phyloP scores from a whole-genome alignment of 495 filamentous ascomycete species.

The Hypoxylon fuscum region DNA sequence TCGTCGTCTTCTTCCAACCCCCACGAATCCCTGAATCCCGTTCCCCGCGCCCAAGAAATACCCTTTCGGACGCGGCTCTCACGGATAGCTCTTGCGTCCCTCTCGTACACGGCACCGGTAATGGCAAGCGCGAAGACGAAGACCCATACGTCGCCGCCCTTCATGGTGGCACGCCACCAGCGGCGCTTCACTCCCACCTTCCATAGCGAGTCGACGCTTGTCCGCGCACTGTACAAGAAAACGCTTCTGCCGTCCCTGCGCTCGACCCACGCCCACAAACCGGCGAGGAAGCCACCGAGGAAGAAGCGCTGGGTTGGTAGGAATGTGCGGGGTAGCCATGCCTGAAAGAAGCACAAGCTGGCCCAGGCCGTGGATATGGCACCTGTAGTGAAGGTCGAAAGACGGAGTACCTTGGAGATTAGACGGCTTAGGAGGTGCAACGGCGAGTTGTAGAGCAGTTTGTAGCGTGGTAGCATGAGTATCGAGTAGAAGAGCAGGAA shows the following conservation, averaged over 20 bases:
- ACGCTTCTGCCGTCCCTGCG: slow-evolving; percentile 66
- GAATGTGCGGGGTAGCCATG: slow-evolving; percentile 73
- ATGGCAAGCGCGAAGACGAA: slow-evolving; percentile 80
- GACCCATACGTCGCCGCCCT: slow-evolving; percentile 82
- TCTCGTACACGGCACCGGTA: slow-evolving; percentile 81
- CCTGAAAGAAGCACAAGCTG: slow-evolving; percentile 85
- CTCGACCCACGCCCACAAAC: slow-evolving; percentile 81
- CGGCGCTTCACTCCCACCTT: slow-evolving; percentile 88
- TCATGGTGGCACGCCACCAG: slow-evolving; percentile 80
- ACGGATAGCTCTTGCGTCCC: slow-evolving; percentile 70
- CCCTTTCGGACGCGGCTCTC: slow-evolving; percentile 75
- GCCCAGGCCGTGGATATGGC: slow-evolving; percentile 85
- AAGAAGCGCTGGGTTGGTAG: slow-evolving; percentile 88
- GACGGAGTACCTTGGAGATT: slow-evolving; percentile 68
- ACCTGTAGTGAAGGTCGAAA: slow-evolving; percentile 78
- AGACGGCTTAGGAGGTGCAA: slow-evolving; percentile 70
- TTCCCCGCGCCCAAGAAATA: slow-evolving; percentile 75
- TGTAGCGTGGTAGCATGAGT: slow-evolving; percentile 69
- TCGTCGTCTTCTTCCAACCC: slow-evolving; percentile 50
- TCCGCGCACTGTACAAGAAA: slow-evolving; percentile 76
- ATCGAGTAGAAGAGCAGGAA: slow-evolving; percentile 76
- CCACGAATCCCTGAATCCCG: slow-evolving; percentile 59
- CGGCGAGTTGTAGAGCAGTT: slow-evolving; percentile 70
- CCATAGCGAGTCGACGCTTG: slow-evolving; percentile 83
- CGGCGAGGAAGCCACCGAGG: slow-evolving; percentile 84